Percentiles rank a stretch among this genome's conserved stretches.
Conservation (phyloP, 2,329 filamentous ascomycete genomes). For the Lasiodiplodia gonubiensis region DNA sequence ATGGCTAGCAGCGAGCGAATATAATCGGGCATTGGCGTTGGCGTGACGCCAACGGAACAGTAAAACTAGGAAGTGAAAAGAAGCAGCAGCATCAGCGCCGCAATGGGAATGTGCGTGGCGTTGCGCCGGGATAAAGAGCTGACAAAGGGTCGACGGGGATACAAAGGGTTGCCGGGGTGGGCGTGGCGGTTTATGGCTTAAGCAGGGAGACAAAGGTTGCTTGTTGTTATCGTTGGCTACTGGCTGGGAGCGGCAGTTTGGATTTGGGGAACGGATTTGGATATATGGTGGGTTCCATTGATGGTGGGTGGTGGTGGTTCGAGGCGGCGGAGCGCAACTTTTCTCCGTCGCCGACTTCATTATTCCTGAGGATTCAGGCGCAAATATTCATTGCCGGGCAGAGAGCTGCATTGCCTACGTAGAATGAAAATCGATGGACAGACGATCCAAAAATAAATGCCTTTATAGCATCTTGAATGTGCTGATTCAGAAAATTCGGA, state of each 20-base stretch:
- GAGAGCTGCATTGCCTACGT: neutral
- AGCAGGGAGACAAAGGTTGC: neutral
- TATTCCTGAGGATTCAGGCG: neutral
- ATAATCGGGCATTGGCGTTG: too few relatives aligned
- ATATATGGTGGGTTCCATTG: too few relatives aligned
- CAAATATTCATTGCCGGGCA: neutral
- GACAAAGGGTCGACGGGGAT: neutral
- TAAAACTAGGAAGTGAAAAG: too few relatives aligned
- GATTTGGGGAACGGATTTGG: neutral
- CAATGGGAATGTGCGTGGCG: neutral
- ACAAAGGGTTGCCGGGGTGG: neutral
- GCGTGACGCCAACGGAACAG: too few relatives aligned
- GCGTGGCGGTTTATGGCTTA: neutral
- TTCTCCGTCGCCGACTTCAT: neutral
- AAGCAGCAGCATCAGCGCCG: neutral
- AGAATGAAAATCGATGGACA: neutral
- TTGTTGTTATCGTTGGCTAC: neutral
- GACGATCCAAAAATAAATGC: neutral
- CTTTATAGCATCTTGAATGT: rapidly evolving
- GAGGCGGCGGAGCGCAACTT: neutral
- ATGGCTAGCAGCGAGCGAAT: too few relatives aligned
- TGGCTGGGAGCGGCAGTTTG: neutral
- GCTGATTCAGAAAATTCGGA: too few relatives aligned
- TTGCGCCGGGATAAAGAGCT: neutral
- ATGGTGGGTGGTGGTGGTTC: neutral